Evolutionary conservation across 1,139 yeast species (phyloP).

Genomic region (Pichia sp.): DNA sequence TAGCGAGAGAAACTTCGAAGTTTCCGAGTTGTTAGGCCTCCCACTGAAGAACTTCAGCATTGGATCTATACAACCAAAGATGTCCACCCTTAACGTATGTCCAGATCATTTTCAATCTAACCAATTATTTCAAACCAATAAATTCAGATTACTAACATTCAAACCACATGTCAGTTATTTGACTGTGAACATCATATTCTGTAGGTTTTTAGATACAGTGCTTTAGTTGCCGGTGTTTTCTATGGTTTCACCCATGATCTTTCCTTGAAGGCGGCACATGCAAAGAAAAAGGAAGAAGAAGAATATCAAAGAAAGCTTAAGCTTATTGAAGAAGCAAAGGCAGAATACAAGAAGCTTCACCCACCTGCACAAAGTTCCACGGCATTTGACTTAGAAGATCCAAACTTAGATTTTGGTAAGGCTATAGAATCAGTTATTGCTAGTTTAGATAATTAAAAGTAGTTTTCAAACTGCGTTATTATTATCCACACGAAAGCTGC

Average conservation of each 20-base stretch:
- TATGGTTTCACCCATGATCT: conserved; percentile 88
- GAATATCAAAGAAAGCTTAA: conserved; percentile 63
- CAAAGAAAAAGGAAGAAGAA: conserved; percentile 47
- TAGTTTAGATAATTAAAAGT: conserved; percentile 22
- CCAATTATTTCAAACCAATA: neutral
- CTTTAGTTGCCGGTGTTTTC: conserved; percentile 80
- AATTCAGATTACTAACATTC: neutral
- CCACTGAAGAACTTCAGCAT: no score
- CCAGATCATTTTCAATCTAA: neutral
- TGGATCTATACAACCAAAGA: conserved; percentile 20
- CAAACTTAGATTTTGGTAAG: conserved; percentile 74
- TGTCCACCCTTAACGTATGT: conserved; percentile 41
- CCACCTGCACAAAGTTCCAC: conserved; percentile 30
- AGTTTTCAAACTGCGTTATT: no score
- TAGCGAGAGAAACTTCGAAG: neutral
- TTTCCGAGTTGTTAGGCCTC: neutral
- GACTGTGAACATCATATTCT: neutral
- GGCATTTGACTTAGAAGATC: conserved; percentile 76
- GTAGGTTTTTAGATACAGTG: conserved; percentile 74
- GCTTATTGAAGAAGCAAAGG: conserved; percentile 81
- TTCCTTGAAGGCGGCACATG: conserved; percentile 54
- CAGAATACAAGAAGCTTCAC: conserved; percentile 71
- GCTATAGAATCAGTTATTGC: conserved; percentile 43
- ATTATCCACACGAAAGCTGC: no score
- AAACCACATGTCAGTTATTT: neutral